These are phyloP conservation scores for Asterophora parasitica DNA, from an alignment of 768 basidiomycete species.

Conservation along the genomic window DNA sequence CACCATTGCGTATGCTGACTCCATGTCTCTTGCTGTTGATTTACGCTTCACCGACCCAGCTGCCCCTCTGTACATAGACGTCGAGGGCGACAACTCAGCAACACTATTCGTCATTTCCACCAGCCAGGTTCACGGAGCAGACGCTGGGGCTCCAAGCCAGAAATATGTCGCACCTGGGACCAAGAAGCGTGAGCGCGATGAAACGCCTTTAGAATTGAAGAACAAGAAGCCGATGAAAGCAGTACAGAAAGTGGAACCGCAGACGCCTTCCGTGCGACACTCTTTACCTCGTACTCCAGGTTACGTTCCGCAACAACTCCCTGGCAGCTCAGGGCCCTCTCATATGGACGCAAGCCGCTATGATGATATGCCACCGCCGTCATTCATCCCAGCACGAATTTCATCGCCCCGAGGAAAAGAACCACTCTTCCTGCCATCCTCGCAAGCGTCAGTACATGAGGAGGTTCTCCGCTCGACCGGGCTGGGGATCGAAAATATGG, in stretches of 20 bases:
- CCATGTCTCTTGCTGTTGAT: slow-evolving; percentile 57
- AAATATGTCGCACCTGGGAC: slow-evolving; percentile 19
- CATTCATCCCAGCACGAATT: slow-evolving; percentile 9
- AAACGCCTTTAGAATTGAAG: slow-evolving; percentile 35
- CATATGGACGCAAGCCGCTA: neutral
- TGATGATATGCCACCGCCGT: slow-evolving; percentile 10
- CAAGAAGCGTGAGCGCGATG: slow-evolving; percentile 43
- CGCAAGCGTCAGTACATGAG: slow-evolving; percentile 59
- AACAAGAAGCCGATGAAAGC: slow-evolving; percentile 52
- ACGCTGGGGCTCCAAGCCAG: slow-evolving; percentile 22
- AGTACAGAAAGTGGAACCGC: slow-evolving; percentile 29
- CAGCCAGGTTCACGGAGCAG: slow-evolving; percentile 48
- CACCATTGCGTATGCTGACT: slow-evolving; percentile 74
- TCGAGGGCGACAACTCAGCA: slow-evolving; percentile 63
- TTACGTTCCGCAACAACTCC: slow-evolving; percentile 2
- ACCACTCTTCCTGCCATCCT: slow-evolving; percentile 45
- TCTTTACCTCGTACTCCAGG: slow-evolving; percentile 6
- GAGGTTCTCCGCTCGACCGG: slow-evolving; percentile 55
- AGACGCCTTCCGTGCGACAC: slow-evolving; percentile 7
- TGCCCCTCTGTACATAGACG: slow-evolving; percentile 71
- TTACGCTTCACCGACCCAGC: slow-evolving; percentile 74
- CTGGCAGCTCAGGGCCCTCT: neutral
- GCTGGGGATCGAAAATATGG: slow-evolving; percentile 65
- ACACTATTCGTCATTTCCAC: slow-evolving; percentile 78
- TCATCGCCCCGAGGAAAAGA: slow-evolving; percentile 29